Base-by-base conservation (phyloP, 2,329 filamentous ascomycete species). In the Coleophoma eucalyptorum region DNA sequence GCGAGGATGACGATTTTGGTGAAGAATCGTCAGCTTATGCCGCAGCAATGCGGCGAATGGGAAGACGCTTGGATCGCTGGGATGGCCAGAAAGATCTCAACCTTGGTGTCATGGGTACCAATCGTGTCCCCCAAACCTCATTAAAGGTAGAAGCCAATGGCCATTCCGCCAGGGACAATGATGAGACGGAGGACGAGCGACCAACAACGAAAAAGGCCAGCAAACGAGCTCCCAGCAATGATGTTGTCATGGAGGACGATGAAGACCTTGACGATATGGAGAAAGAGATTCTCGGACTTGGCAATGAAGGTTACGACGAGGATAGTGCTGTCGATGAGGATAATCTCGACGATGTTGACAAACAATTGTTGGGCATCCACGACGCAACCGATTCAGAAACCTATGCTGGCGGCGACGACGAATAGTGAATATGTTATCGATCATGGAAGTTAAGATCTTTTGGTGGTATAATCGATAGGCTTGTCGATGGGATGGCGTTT, bases 1-100 rank as follows among this genome's bases (percentile, higher is more conserved):
- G 71, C 15, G 88, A 92, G 64, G 68, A 76, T 0, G 86, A 90
- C 54, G 89, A 93, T 68, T 88, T 84, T 58, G 89, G 89, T 41
- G 89, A 93, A 66, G 87, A 93, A 66, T 76, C 83, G 5, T 77
- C 78, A 49, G 76, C 81, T 1, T 85, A 89, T 51, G 79, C 83
- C 4, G 81, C 86, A 11, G 79, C 87, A 7, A 69, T 93, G 16
- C 74, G 84, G 48, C 78, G 86, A 15, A 76, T 78, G 1, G 72
- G 76, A 18, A 78, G 89, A 26, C 77, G 89, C 38, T 71, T 93
- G n/a, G 72, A 79, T 48, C 78, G 89, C 32, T 93, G 89, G 89
- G 77, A 83, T 44, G 71, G 72, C n/a, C 69, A 60, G 26, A 59
- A 59, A 26, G 60, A 55, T 40, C 31, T 56, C 1, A 58, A 63